Evolutionary conservation across 345 rosid species (phyloP).

Genomic region (Draba incana): DNA sequence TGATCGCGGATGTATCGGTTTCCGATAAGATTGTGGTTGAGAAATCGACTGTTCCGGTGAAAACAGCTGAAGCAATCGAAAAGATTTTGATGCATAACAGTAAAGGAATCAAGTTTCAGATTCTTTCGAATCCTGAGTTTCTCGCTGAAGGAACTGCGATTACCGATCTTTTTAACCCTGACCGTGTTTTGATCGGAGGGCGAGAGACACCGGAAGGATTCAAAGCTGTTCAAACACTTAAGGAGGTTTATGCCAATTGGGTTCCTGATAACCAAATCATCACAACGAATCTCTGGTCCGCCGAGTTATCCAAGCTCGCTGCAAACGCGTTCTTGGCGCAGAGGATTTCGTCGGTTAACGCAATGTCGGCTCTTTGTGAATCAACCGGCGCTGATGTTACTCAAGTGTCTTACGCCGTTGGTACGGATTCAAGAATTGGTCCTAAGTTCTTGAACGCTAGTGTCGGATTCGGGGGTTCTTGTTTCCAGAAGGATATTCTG

Average conservation of each 20-base stretch:
- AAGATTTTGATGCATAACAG: slow-evolving; percentile 88
- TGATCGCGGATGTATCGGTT: slow-evolving; percentile 89
- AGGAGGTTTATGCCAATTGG: slow-evolving; percentile 87
- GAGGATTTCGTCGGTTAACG: slow-evolving; percentile 90
- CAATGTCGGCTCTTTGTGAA: slow-evolving; percentile 92
- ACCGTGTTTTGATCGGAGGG: slow-evolving; percentile 87
- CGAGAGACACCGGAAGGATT: slow-evolving; percentile 88
- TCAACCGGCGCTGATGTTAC: slow-evolving; percentile 85
- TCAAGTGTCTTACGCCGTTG: slow-evolving; percentile 82
- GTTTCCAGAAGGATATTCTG: slow-evolving; percentile 89
- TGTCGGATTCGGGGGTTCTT: slow-evolving; percentile 92
- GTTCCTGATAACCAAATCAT: slow-evolving; percentile 74
- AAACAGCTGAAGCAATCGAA: slow-evolving; percentile 93
- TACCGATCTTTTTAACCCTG: slow-evolving; percentile 69
- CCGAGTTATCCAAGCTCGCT: slow-evolving; percentile 92
- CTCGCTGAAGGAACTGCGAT: slow-evolving; percentile 96
- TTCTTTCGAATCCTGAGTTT: slow-evolving; percentile 90
- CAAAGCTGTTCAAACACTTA: slow-evolving; percentile 70
- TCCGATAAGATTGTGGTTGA: slow-evolving; percentile 90
- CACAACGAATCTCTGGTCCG: slow-evolving; percentile 93
- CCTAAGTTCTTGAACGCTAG: slow-evolving; percentile 86
- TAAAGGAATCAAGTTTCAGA: slow-evolving; percentile 91
- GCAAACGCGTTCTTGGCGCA: slow-evolving; percentile 96
- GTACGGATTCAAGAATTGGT: slow-evolving; percentile 83
- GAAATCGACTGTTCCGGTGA: slow-evolving; percentile 92